Conservation (phyloP, 345 rosid species). For the Gossypium herbaceum region DNA sequence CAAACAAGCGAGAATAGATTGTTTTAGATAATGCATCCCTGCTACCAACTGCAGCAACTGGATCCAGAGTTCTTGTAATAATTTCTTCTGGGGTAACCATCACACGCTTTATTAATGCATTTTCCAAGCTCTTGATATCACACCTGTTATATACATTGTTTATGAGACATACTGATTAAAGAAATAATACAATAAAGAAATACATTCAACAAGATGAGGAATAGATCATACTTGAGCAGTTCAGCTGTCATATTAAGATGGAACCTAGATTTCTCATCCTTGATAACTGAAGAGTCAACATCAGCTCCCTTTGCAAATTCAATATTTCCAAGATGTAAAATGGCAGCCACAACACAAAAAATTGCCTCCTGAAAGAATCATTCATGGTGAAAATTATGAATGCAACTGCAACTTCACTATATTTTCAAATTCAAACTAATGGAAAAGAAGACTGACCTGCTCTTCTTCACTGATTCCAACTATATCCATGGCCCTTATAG, state of each 20-base stretch:
- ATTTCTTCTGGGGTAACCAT: slow-evolving; percentile 99
- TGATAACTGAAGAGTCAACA: slow-evolving; percentile 82
- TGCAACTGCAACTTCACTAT: slow-evolving; percentile 13
- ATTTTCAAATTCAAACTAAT: slow-evolving; percentile 18
- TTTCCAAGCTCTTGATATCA: slow-evolving; percentile 83
- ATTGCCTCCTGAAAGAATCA: slow-evolving; percentile 70
- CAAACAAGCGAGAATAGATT: slow-evolving; percentile 91
- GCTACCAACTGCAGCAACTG: slow-evolving; percentile 74
- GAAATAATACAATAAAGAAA: slow-evolving; percentile 5
- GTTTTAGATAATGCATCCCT: slow-evolving; percentile 99
- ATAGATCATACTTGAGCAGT: slow-evolving; percentile 64
- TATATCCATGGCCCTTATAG: slow-evolving; percentile 97
- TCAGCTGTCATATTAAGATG: slow-evolving; percentile 84
- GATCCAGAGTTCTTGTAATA: slow-evolving; percentile 95
- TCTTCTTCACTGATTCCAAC: slow-evolving; percentile 98
- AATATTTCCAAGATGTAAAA: slow-evolving; percentile 90
- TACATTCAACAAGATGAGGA: slow-evolving; percentile 10
- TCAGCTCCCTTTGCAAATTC: slow-evolving; percentile 92
- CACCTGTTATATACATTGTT: slow-evolving; percentile 48
- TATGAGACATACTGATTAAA: slow-evolving; percentile 18
- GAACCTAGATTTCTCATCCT: slow-evolving; percentile 84
- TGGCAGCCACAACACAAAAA: slow-evolving; percentile 93
- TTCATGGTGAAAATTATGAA: slow-evolving; percentile 20
- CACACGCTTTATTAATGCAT: slow-evolving; percentile 94
- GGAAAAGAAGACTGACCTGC: slow-evolving; percentile 54